phyloP scores from a whole-genome alignment of 139 green algal genomes.

The Micromonas pusilla region DNA sequence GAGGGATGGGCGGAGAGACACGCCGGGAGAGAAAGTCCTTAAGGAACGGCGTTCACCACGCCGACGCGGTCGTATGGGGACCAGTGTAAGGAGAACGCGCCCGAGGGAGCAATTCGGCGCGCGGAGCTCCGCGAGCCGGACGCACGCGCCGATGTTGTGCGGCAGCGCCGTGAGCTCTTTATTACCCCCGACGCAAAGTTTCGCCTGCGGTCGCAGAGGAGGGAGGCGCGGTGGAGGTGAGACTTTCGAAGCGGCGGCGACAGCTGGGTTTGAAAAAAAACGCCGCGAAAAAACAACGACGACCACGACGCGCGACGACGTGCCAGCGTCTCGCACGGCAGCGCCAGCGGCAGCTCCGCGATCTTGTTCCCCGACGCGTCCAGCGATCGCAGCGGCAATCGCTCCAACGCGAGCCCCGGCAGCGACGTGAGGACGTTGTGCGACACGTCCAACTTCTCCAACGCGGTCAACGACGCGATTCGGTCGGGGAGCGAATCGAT shows the following conservation, averaged over 20 bases:
- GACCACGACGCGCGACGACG: too few relatives aligned
- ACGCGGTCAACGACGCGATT: not conserved
- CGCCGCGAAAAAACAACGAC: too few relatives aligned
- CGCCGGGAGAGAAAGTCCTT: too few relatives aligned
- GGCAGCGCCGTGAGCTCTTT: not conserved
- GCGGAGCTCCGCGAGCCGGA: not conserved
- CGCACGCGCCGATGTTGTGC: not conserved
- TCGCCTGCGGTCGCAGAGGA: too few relatives aligned
- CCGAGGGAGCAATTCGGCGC: not conserved
- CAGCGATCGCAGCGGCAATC: not conserved
- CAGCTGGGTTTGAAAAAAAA: too few relatives aligned
- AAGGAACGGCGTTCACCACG: too few relatives aligned
- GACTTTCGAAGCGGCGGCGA: too few relatives aligned
- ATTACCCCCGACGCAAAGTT: not conserved
- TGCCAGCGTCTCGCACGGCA: not conserved
- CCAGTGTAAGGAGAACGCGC: too few relatives aligned
- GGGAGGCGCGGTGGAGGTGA: too few relatives aligned
- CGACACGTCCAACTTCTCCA: not conserved
- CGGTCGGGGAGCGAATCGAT: not conserved
- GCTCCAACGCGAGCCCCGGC: not conserved
- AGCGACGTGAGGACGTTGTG: not conserved
- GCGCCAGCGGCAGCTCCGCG: not conserved
- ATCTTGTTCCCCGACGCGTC: not conserved
- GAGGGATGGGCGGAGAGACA: too few relatives aligned
- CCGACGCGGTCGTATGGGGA: too few relatives aligned